A percentile compares a stretch with the other conserved stretches of the same genome.
These are phyloP conservation scores for Cadophora malorum DNA, from an alignment of 2,329 filamentous ascomycete species.

Conservation along the genomic window DNA sequence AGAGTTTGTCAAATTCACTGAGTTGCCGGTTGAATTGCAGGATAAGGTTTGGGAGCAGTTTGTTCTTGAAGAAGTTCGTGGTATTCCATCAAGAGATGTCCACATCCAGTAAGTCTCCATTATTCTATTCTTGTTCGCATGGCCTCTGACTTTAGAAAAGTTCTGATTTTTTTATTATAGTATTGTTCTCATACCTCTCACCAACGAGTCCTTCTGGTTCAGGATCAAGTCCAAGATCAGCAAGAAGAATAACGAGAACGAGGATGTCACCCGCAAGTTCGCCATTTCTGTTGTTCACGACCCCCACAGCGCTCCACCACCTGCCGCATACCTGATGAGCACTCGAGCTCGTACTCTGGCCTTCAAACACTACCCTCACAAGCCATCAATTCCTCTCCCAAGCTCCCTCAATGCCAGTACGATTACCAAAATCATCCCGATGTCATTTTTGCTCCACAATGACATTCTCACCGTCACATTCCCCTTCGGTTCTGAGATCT, in stretches of 20 bases:
- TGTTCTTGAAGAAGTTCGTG: background rate
- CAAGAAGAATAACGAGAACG: background rate
- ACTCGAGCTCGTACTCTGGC: background rate
- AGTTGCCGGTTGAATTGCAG: conserved; percentile 1
- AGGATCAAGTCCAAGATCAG: background rate
- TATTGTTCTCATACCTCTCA: background rate
- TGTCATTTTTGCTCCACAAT: background rate
- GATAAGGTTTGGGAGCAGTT: background rate
- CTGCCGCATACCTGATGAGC: background rate
- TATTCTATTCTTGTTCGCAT: too few relatives aligned
- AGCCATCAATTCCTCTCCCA: background rate
- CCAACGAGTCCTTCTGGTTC: background rate
- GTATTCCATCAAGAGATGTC: background rate
- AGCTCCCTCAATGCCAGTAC: background rate
- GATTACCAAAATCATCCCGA: background rate
- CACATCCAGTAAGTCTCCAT: background rate
- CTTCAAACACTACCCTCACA: background rate
- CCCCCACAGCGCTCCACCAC: background rate
- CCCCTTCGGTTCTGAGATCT: background rate
- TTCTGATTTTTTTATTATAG: background rate
- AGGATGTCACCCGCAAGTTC: background rate
- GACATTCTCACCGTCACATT: background rate
- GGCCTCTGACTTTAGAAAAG: too few relatives aligned
- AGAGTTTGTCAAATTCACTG: background rate
- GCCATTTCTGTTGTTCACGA: background rate